A percentile compares a stretch with the other conserved stretches of the same genome.
Conservation (phyloP, 345 rosid genomes). For the Diplotaxis tenuifolia region DNA sequence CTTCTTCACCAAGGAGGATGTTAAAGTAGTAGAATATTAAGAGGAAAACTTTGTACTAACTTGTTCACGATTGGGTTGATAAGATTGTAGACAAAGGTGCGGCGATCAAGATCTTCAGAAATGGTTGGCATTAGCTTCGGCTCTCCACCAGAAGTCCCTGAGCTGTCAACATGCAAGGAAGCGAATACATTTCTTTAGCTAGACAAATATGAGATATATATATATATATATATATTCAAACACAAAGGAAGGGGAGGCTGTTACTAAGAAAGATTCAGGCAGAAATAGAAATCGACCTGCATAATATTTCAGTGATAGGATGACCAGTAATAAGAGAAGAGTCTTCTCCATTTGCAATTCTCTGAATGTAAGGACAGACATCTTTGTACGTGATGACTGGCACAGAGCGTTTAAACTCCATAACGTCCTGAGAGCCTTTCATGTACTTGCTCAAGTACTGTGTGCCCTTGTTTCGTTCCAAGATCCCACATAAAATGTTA, state of each 20-base stretch:
- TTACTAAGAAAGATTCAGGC: no score
- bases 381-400: slow-evolving; percentile 82
- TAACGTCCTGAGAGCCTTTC: slow-evolving; percentile 44
- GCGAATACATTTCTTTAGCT: not conserved
- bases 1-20: slow-evolving; percentile 2
- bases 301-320: slow-evolving; percentile 76
- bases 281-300: slow-evolving; percentile 57
- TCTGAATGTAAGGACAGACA: slow-evolving; percentile 60
- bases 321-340: slow-evolving; percentile 67
- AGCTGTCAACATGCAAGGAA: slow-evolving; percentile 55
- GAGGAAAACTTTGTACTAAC: slow-evolving; percentile 38
- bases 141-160: slow-evolving; percentile 89
- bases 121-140: slow-evolving; percentile 98
- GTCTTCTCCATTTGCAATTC: slow-evolving; percentile 75
- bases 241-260: no score
- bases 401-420: slow-evolving; percentile 56
- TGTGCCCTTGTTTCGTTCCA: slow-evolving; percentile 52
- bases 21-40: not conserved
- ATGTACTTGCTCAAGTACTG: slow-evolving; percentile 60
- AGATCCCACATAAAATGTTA: slow-evolving; percentile 54
- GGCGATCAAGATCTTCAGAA: slow-evolving; percentile 78
- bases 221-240: slow-evolving; percentile 3
- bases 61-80: slow-evolving; percentile 80
- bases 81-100: slow-evolving; percentile 83
- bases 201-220: slow-evolving; percentile 12